Percentiles rank a stretch among this genome's conserved stretches.
These are phyloP conservation scores for Schwanniomyces pseudopolymorphus DNA, from an alignment of 805 yeast species.

Conservation along the genomic window DNA sequence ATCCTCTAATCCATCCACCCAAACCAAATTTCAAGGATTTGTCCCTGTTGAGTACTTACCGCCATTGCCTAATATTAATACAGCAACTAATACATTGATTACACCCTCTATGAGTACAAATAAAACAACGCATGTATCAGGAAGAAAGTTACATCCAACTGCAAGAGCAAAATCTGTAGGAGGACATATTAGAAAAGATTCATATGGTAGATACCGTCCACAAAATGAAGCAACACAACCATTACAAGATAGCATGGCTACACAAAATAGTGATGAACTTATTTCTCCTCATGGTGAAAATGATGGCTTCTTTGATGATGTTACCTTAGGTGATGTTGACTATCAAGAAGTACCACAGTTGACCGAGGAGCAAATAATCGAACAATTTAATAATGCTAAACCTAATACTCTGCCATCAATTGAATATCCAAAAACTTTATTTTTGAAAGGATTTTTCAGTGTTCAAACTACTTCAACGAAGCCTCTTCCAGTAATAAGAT, in stretches of 20 bases:
- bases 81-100: slow-evolving; percentile 22
- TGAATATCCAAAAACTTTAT: slow-evolving; percentile 87
- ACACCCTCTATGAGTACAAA: slow-evolving; percentile 6
- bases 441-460: slow-evolving; percentile 88
- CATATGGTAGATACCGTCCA: slow-evolving; percentile 22
- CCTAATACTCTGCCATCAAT: slow-evolving; percentile 89
- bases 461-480: slow-evolving; percentile 95
- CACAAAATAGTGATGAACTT: slow-evolving; percentile 47
- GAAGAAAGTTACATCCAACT: slow-evolving; percentile 62
- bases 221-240: slow-evolving; percentile 27
- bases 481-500: slow-evolving; percentile 83
- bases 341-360: slow-evolving; percentile 33
- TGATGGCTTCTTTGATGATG: slow-evolving; percentile 62
- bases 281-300: slow-evolving; percentile 29
- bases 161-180: slow-evolving; percentile 88
- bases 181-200: slow-evolving; percentile 67
- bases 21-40: slow-evolving; percentile 34
- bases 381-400: slow-evolving; percentile 52
- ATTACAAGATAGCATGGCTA: slow-evolving; percentile 40
- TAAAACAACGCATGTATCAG: slow-evolving; percentile 10
- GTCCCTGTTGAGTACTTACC: slow-evolving; percentile 44
- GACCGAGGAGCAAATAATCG: slow-evolving; percentile 41
- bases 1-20: slow-evolving; percentile 21
- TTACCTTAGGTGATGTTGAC: slow-evolving; percentile 41
- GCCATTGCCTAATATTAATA: slow-evolving; percentile 43